Evolutionary conservation across 768 basidiomycete genomes (phyloP).

Genomic region (Sistotremastrum niveocremeum): DNA sequence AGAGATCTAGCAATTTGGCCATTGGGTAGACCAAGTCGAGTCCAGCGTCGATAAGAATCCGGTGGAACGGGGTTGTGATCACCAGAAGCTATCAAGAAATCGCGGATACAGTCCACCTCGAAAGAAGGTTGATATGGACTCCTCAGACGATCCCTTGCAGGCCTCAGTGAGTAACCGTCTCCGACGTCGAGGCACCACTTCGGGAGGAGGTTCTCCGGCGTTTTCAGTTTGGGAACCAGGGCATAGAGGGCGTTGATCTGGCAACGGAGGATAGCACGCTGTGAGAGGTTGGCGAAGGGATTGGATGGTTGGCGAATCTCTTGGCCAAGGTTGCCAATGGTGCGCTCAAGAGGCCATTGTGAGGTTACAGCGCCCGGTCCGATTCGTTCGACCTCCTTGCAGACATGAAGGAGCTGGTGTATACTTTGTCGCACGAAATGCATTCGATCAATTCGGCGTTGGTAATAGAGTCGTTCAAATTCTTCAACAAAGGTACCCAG

Average conservation of each 20-base stretch:
- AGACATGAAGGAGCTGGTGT: slow-evolving; percentile 1
- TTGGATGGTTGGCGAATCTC: slow-evolving; percentile 2
- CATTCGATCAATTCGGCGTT: not conserved
- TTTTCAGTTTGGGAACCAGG: not conserved
- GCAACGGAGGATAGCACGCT: not conserved
- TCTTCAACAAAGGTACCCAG: not conserved
- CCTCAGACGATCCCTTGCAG: too few relatives aligned
- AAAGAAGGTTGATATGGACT: too few relatives aligned
- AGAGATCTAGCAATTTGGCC: slow-evolving; percentile 22
- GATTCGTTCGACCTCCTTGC: not conserved
- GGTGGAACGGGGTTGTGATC: too few relatives aligned
- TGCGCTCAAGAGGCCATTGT: not conserved
- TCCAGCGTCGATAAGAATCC: slow-evolving; percentile 21
- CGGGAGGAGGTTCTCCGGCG: too few relatives aligned
- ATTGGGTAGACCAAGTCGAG: slow-evolving; percentile 22
- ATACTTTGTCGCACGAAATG: not conserved
- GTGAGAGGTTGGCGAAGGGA: not conserved
- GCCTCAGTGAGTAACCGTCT: too few relatives aligned
- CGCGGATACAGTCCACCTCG: too few relatives aligned
- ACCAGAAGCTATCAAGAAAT: too few relatives aligned
- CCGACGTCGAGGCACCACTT: too few relatives aligned
- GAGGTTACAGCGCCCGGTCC: not conserved
- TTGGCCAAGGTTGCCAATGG: not conserved
- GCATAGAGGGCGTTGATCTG: not conserved
- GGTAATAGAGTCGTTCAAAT: not conserved